Conservation (phyloP, 148 eudicot genomes). For the Beta vulgaris region DNA sequence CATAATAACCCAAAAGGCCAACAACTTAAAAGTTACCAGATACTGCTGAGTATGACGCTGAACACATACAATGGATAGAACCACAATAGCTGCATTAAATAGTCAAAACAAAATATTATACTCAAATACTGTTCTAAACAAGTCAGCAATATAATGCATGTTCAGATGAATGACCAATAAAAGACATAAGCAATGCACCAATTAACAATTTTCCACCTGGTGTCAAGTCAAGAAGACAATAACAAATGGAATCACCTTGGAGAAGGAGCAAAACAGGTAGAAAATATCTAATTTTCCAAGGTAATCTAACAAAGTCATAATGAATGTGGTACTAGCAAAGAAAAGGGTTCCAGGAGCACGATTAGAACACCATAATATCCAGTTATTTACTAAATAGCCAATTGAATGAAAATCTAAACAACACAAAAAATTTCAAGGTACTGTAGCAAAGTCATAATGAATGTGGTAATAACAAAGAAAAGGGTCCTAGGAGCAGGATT, state of each 20-base stretch:
- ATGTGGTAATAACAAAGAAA: neutral
- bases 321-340: neutral
- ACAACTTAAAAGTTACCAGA: constrained; percentile 55
- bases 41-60: constrained; percentile 82
- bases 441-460: neutral
- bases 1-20: constrained; percentile 8
- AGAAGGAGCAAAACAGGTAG: neutral
- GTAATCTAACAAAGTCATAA: neutral
- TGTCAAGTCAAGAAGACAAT: neutral
- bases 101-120: constrained; percentile 7
- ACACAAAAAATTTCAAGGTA: no score
- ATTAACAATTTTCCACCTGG: neutral
- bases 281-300: neutral
- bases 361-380: neutral
- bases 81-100: constrained; percentile 70
- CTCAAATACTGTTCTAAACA: neutral
- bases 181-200: neutral
- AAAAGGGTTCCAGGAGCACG: neutral
- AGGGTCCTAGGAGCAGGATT: neutral
- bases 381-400: neutral
- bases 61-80: constrained; percentile 83
- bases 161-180: neutral
- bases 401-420: neutral
- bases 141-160: neutral
- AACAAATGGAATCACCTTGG: neutral